Evolutionary conservation across 179 eudicot species (phyloP), one percentile per base, ranked within the genome.

Genomic region (Spergularia azorica): DNA sequence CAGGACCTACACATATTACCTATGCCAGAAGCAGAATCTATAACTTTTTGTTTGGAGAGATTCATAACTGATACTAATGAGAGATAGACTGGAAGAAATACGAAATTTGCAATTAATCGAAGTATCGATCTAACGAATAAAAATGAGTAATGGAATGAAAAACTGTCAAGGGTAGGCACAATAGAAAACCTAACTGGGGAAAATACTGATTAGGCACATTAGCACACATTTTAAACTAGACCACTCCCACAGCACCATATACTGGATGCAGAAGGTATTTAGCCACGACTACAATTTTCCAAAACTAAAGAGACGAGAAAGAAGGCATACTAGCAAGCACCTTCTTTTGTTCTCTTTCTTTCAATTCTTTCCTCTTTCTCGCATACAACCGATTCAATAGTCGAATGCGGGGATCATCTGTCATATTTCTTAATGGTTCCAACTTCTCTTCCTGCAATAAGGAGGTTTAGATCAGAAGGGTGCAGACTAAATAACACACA

Each of bases 401-500:
- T 82, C 95, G 86, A 46, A 92, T 90, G 46, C 89, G 95, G n/a
- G 95, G 90, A 87, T 92, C 97, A 80, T 90, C 95, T 13, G 91
- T 92, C 67, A 85, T 84, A 79, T 89, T 89, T 90, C 85, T 86
- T 66, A 89, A 74, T 36, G 97, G 97, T 76, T 90, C 97, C 82
- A 92, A 80, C 85, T 89, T 92, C 81, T 92, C 97, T 81, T 92
- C 97, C 97, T 92, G 88, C 74, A 70, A 83, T 51, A 76, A 67
- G 12, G 21, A 73, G 36, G 56, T 70, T 75, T 16, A 51, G 64
- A 50, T 84, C 61, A 82, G 74, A 74, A 70, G 70, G 9, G 75
- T 69, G 71, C 17, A 39, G 13, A 70, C 46, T 61, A 75, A 41
- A 59, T 17, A 73, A 16, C 3, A 41, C 1, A 17, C 71, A 70